Evolutionary conservation across 192 early-diverging fungal genomes (phyloP), one percentile per base, ranked within the genome.

Genomic region (Coemansia sp.): DNA sequence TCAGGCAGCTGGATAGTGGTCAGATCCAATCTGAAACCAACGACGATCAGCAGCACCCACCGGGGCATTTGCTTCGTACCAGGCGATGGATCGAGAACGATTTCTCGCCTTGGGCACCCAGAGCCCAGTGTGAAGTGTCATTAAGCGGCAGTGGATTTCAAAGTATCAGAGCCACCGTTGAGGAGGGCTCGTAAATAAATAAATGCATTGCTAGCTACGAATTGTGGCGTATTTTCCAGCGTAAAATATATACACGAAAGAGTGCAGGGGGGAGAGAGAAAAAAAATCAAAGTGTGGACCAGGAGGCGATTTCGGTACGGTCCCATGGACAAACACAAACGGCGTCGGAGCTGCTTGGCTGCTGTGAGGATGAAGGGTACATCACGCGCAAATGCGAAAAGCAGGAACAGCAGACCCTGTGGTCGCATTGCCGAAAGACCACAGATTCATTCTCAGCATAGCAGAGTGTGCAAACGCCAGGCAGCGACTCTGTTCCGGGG

Each of bases 291-390:
- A 70, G 34, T 52, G 36, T 57, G 9, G 55, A 57, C 29, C 58
- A 55, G 49, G 49, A 40, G 2, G 46, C 50, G 19, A 71, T 38
- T 25, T 33, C 55, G 40, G 40, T 73, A 5, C 77, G 61, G 60
- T 80, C 77, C 77, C 77, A 80, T 0, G 77, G 77, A 29, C 77
- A 80, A 2, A 59, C 59, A 20, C 66, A 78, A 9, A 41, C 32
- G 15, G 34, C 15, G 5, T 36, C 17, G 2, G 13, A 5, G n/a
- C 55, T 57, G 34, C 33, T 57, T 19, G 34, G 43, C 42, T 50
- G 55, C 45, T 73, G 66, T 10, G 67, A 78, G 9, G 63, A 59
- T 2, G 76, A 65, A 20, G 50, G 41, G 32, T 63, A 61, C 57
- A 70, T 66, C 3, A 29, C 42, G 5, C 68, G 52, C 42, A 80